Base-by-base conservation (phyloP, 2,329 filamentous ascomycete species). In the Microdochium nivale region DNA sequence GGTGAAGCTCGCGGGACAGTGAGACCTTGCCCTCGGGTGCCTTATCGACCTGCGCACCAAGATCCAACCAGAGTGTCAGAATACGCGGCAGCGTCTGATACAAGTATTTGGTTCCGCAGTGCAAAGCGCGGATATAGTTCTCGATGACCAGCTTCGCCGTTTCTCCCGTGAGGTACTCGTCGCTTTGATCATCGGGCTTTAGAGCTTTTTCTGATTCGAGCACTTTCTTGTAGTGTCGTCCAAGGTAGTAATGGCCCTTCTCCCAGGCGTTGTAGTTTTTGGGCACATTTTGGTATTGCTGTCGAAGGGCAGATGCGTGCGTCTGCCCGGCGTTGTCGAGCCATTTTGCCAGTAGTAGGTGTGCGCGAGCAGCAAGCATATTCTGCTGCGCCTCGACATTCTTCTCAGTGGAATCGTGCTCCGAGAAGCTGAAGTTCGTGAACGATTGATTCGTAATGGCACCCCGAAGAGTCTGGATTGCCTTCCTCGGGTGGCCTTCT, bases 191-290 rank as follows among this genome's bases (percentile, higher is more conserved):
- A 25, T 86, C 81, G 19, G 81, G 75, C 35, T 86, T 84, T 50
- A 95, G 80, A 2, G 79, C 74, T 67, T 90, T 91, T 66, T 97
- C 90, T 0, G 90, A 88, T 61, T 97, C 92, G 2, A 96, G 74
- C 3, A 97, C 80, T 67, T 96, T 99, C 66, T 96, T 95, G 77
- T 99, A 99, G 68, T 97, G 90, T 47, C 92, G 90, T 4, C 94
- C 94, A 10, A 99, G 79, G 66, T 96, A 96, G 66, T 97, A 99
- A 65, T 97, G 92, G 0, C 90, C 91, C 68, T 96, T 97, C 65
- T 99, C 94, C 91, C 92, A 99, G 49, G 82, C 82, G 4, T 75
- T 71, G 59, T 76, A 74, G 1, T 81, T 83, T 63, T 80, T 84
- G n/a, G 87, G 81, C 1, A 91, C 91, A 58, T 87, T 81, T 55